Conservation (phyloP, 2,329 filamentous ascomycete species). For the Orbilia quercus region DNA sequence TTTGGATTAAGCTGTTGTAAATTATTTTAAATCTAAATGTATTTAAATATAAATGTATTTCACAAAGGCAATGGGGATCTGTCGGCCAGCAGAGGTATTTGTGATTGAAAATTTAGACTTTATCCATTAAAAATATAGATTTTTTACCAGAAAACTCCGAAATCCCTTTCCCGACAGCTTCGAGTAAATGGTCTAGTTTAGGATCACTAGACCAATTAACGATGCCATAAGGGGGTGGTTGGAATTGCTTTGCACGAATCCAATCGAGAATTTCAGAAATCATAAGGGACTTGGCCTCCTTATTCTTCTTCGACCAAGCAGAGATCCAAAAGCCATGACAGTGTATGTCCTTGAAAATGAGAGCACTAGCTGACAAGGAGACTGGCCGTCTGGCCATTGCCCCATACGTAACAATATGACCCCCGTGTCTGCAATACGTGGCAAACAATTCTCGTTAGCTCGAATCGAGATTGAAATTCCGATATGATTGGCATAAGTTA, state of each 20-base stretch:
- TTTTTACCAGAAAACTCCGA: slow-evolving; percentile 88
- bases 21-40: no score
- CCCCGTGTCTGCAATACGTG: slow-evolving; percentile 64
- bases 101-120: slow-evolving; percentile 62
- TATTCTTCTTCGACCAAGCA: slow-evolving; percentile 82
- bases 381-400: slow-evolving; percentile 93
- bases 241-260: slow-evolving; percentile 76
- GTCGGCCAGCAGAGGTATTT: background rate
- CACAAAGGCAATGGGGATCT: no score
- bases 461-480: background rate
- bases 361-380: slow-evolving; percentile 79
- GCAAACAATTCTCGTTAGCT: background rate
- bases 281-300: slow-evolving; percentile 78
- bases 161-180: slow-evolving; percentile 83
- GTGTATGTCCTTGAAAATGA: slow-evolving; percentile 92
- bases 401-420: slow-evolving; percentile 89
- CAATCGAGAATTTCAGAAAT: slow-evolving; percentile 85
- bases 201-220: slow-evolving; percentile 87
- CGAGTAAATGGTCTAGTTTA: slow-evolving; percentile 73
- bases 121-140: slow-evolving; percentile 84
- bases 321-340: slow-evolving; percentile 97
- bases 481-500: no score
- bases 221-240: slow-evolving; percentile 83
- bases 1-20: no score
- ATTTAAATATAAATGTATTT: no score